These are phyloP conservation scores for Pseudogymnoascus sp. DNA, from an alignment of 2,329 filamentous ascomycete species.

Conservation along the genomic window DNA sequence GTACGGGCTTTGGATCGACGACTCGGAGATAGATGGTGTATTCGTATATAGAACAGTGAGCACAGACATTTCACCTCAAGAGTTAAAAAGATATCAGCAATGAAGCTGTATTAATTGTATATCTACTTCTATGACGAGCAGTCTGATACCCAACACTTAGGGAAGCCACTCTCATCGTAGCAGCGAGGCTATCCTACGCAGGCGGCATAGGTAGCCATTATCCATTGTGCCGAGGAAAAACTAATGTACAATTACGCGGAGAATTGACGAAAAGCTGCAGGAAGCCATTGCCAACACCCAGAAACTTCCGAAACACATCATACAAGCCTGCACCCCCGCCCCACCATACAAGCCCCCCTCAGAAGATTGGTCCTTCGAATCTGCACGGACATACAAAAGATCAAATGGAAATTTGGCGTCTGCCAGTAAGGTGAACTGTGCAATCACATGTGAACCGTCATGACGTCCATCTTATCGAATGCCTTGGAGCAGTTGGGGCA, in stretches of 20 bases:
- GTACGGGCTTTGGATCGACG: constrained; percentile 66
- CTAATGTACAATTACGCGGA: constrained; percentile 1
- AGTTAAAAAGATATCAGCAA: constrained; percentile 1
- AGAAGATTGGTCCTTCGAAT: neutral
- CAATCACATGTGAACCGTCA: constrained; percentile 53
- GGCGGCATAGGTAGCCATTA: neutral
- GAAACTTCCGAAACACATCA: neutral
- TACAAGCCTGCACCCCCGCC: neutral
- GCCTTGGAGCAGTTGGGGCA: constrained; percentile 89
- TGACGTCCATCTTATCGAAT: constrained; percentile 85
- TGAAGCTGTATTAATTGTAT: constrained; percentile 1
- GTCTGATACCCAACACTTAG: constrained; percentile 4
- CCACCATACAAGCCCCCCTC: neutral
- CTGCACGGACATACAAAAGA: constrained; percentile 2
- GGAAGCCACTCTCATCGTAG: constrained; percentile 1
- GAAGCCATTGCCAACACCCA: neutral
- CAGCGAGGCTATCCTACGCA: constrained; percentile 2
- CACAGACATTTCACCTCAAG: neutral
- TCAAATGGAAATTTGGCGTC: constrained; percentile 5
- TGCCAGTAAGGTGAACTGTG: neutral
- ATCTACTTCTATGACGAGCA: constrained; percentile 10
- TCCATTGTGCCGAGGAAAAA: constrained; percentile 1
- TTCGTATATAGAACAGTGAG: neutral
- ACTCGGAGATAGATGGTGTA: constrained; percentile 39
- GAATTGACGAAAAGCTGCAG: neutral